A percentile compares a stretch with the other conserved stretches of the same genome.
These are phyloP conservation scores for Lichtheimia hyalospora DNA, from an alignment of 371 early-diverging fungal species.

Conservation along the genomic window DNA sequence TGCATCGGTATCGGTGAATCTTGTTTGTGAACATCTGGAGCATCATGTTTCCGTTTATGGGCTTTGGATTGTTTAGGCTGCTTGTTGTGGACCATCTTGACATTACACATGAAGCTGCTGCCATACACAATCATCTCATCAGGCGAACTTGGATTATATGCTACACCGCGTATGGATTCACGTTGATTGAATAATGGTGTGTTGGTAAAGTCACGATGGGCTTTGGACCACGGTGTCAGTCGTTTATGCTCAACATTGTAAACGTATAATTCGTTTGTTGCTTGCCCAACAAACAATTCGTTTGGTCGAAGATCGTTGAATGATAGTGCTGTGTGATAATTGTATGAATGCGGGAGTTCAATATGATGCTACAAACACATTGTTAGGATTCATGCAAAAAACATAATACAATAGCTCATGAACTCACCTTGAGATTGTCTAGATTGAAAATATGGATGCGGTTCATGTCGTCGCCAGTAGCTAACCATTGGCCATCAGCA, in stretches of 20 bases:
- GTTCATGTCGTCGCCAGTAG: constrained; percentile 75
- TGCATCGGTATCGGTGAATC: constrained; percentile 55
- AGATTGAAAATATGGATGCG: constrained; percentile 77
- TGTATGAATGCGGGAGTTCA: constrained; percentile 66
- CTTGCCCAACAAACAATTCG: constrained; percentile 64
- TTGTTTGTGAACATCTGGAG: constrained; percentile 31
- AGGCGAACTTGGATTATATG: constrained; percentile 67
- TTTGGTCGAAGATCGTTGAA: constrained; percentile 68
- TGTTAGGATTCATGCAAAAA: background rate
- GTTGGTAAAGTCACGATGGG: constrained; percentile 55
- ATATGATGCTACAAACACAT: constrained; percentile 54
- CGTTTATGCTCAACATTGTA: constrained; percentile 73
- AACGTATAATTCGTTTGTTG: constrained; percentile 73
- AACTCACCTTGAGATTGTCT: constrained; percentile 68
- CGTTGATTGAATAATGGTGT: constrained; percentile 52
- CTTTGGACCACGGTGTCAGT: constrained; percentile 80
- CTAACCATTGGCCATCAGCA: constrained; percentile 79
- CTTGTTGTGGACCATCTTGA: constrained; percentile 66
- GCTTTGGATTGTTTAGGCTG: constrained; percentile 31
- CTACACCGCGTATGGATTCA: constrained; percentile 74
- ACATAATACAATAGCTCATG: background rate
- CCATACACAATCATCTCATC: constrained; percentile 72
- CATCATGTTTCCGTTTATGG: constrained; percentile 33
- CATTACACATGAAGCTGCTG: constrained; percentile 66
- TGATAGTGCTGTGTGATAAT: constrained; percentile 71